Evolutionary conservation across 2,329 filamentous ascomycete genomes (phyloP).

Genomic region (Neopestalotiopsis rosae): DNA sequence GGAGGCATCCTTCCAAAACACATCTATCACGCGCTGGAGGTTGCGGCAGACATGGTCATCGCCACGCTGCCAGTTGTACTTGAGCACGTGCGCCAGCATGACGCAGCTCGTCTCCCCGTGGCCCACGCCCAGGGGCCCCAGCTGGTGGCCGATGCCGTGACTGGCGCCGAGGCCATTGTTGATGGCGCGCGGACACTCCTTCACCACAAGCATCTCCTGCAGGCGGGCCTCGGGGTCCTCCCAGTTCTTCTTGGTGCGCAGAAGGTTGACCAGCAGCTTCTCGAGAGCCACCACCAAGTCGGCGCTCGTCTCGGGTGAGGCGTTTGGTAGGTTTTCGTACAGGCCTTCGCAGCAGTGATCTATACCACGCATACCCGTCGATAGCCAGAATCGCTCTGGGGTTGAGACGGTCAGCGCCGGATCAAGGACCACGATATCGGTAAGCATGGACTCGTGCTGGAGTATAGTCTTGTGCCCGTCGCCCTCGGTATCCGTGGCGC

Average conservation of each 20-base stretch:
- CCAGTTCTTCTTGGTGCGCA: constrained; percentile 23
- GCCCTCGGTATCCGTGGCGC: constrained; percentile 40
- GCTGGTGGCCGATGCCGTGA: constrained; percentile 31
- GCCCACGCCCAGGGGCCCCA: constrained; percentile 27
- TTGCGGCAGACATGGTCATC: constrained; percentile 18
- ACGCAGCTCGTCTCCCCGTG: constrained; percentile 31
- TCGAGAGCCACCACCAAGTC: constrained; percentile 18
- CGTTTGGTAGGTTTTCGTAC: constrained; percentile 17
- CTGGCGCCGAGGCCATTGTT: constrained; percentile 24
- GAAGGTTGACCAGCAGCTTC: constrained; percentile 21
- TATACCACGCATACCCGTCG: constrained; percentile 28
- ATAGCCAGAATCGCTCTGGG: constrained; percentile 28
- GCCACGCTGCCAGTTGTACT: constrained; percentile 23
- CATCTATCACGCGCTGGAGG: constrained; percentile 18
- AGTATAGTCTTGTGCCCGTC: constrained; percentile 25
- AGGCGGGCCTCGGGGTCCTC: constrained; percentile 28
- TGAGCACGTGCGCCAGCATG: constrained; percentile 26
- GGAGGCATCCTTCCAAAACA: constrained; percentile 9
- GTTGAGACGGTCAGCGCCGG: constrained; percentile 26
- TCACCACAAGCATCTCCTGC: constrained; percentile 22
- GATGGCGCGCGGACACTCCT: constrained; percentile 11
- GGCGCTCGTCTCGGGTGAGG: constrained; percentile 13
- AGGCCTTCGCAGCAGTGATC: constrained; percentile 28
- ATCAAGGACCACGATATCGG: constrained; percentile 27
- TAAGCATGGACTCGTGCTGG: constrained; percentile 24